A percentile compares a stretch with the other conserved stretches of the same genome.
Evolutionary conservation across 805 yeast species (phyloP).

Genomic region (Monosporozyma unispora): DNA sequence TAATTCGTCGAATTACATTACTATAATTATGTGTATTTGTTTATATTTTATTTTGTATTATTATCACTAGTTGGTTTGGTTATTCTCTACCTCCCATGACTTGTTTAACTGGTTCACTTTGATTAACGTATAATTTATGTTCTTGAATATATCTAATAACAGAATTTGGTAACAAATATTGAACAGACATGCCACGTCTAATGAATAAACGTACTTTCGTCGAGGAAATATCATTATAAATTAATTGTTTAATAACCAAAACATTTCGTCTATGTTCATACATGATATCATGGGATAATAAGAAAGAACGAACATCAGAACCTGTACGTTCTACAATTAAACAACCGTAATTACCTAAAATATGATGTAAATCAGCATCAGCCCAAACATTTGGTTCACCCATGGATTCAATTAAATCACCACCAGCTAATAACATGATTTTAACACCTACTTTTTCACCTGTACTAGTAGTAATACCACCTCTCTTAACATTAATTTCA

Average conservation of each 20-base stretch:
- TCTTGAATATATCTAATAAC: conserved; percentile 94
- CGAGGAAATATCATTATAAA: conserved; percentile 91
- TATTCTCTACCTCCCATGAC: conserved; percentile 39
- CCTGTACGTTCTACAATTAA: conserved; percentile 95
- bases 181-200: conserved; percentile 94
- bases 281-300: conserved; percentile 92
- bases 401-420: conserved; percentile 95
- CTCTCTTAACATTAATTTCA: conserved; percentile 83
- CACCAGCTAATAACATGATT: conserved; percentile 94
- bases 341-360: conserved; percentile 92
- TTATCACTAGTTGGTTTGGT: neutral
- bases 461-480: conserved; percentile 60
- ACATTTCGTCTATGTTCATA: conserved; percentile 92
- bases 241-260: conserved; percentile 87
- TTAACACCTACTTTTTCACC: conserved; percentile 75
- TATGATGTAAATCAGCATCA: conserved; percentile 88
- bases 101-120: conserved; percentile 89
- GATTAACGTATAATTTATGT: conserved; percentile 74
- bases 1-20: too few species aligned
- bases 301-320: conserved; percentile 84
- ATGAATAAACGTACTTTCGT: conserved; percentile 89
- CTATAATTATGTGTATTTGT: neutral
- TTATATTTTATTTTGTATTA: neutral
- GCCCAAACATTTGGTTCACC: conserved; percentile 99
- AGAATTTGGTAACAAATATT: conserved; percentile 84